Conservation (phyloP, 148 eudicot genomes). For the Rhododendron henanense region DNA sequence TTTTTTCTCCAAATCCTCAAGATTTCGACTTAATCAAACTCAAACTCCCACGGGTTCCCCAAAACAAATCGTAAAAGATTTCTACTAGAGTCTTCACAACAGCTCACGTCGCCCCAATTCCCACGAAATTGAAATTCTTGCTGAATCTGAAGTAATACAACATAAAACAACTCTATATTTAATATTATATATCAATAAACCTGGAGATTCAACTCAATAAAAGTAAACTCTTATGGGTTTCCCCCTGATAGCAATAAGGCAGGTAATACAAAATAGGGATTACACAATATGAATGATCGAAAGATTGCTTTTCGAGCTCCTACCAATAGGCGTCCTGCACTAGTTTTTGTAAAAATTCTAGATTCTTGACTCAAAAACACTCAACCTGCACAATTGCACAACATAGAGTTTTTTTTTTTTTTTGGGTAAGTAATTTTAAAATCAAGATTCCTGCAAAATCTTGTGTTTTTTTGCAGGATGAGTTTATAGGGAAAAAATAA, state of each 20-base stretch:
- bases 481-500: no score
- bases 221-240: neutral
- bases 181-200: neutral
- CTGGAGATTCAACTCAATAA: neutral
- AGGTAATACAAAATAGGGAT: neutral
- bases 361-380: neutral
- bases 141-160: constrained; percentile 2
- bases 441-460: neutral
- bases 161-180: neutral
- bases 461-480: neutral
- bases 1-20: neutral
- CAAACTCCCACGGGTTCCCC: neutral
- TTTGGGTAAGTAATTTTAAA: no score
- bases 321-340: no score
- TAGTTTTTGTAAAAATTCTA: neutral
- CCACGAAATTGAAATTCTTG: neutral
- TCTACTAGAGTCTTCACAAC: neutral
- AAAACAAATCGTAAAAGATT: neutral
- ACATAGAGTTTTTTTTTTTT: neutral
- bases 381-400: neutral
- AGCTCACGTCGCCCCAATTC: neutral
- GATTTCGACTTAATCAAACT: neutral
- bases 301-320: no score
- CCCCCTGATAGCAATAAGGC: neutral
- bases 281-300: neutral